phyloP scores from a whole-genome alignment of 768 basidiomycete species.

The Filobasidium floriforme region DNA sequence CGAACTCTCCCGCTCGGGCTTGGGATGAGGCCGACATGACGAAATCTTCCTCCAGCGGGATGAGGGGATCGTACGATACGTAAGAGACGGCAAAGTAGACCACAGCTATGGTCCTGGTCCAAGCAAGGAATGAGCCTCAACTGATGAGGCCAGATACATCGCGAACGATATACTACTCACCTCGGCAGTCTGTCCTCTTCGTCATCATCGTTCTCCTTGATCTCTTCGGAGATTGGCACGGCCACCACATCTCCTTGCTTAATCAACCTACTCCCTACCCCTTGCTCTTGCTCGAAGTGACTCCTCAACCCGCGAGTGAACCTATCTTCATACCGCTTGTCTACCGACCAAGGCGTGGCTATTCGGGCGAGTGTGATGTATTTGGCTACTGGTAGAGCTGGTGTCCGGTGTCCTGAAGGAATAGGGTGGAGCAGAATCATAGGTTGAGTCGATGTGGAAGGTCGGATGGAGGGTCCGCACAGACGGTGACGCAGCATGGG shows the following conservation, averaged over 20 bases:
- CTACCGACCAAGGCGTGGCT: slow-evolving; percentile 34
- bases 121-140: not conserved
- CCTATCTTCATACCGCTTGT: slow-evolving; percentile 39
- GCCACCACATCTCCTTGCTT: slow-evolving; percentile 39
- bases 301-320: slow-evolving; percentile 31
- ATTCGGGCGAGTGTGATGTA: slow-evolving; percentile 38
- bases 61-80: slow-evolving; percentile 59
- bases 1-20: slow-evolving; percentile 61
- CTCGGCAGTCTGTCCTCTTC: slow-evolving; percentile 48
- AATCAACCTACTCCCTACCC: slow-evolving; percentile 23
- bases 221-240: slow-evolving; percentile 27
- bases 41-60: slow-evolving; percentile 44
- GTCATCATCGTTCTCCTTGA: slow-evolving; percentile 53
- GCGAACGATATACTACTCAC: slow-evolving; percentile 13
- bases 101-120: slow-evolving; percentile 46
- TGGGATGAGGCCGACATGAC: slow-evolving; percentile 46
- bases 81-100: slow-evolving; percentile 74
- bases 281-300: slow-evolving; percentile 25
- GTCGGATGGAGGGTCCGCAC: not conserved
- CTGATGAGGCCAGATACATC: not conserved
- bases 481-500: slow-evolving; percentile 33
- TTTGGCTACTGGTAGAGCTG: slow-evolving; percentile 35
- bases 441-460: not conserved
- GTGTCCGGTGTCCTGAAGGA: slow-evolving; percentile 35
- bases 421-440: slow-evolving; percentile 30